Evolutionary conservation across 2,329 filamentous ascomycete species (phyloP).

Genomic region (Lachnellula hyalina): DNA sequence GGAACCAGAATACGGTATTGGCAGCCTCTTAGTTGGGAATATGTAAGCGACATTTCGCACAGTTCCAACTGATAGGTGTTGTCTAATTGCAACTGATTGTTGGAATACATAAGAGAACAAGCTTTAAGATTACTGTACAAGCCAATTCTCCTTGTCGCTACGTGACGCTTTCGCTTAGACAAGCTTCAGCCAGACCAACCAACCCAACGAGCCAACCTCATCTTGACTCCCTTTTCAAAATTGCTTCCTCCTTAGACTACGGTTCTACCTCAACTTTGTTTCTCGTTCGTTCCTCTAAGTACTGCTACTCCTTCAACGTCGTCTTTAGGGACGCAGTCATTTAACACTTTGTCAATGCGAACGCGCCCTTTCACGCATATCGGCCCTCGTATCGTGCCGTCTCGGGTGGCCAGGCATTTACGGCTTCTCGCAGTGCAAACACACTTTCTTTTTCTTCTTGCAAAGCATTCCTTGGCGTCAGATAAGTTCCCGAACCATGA

Average conservation of each 20-base stretch:
- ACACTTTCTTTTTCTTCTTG: conserved; percentile 65
- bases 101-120: too few relatives aligned
- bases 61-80: too few relatives aligned
- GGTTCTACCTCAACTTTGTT: too few relatives aligned
- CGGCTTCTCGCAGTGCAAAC: conserved; percentile 65
- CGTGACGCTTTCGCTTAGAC: too few relatives aligned
- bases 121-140: too few relatives aligned
- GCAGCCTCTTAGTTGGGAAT: background rate
- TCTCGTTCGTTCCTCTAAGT: too few relatives aligned
- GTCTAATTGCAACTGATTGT: too few relatives aligned
- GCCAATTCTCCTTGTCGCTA: too few relatives aligned
- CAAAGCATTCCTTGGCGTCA: conserved; percentile 48
- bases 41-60: too few relatives aligned
- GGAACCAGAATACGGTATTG: background rate
- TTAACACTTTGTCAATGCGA: conserved; percentile 33
- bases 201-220: too few relatives aligned
- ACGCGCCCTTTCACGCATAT: conserved; percentile 64
- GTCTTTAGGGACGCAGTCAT: conserved; percentile 2
- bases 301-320: too few relatives aligned
- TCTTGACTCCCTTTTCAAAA: background rate
- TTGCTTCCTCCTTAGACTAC: background rate
- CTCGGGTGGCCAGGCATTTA: conserved; percentile 73
- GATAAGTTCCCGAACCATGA: conserved; percentile 58
- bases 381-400: conserved; percentile 71
- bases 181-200: too few relatives aligned